phyloP scores from a whole-genome alignment of 768 basidiomycete species.

The Mycena crocata region DNA sequence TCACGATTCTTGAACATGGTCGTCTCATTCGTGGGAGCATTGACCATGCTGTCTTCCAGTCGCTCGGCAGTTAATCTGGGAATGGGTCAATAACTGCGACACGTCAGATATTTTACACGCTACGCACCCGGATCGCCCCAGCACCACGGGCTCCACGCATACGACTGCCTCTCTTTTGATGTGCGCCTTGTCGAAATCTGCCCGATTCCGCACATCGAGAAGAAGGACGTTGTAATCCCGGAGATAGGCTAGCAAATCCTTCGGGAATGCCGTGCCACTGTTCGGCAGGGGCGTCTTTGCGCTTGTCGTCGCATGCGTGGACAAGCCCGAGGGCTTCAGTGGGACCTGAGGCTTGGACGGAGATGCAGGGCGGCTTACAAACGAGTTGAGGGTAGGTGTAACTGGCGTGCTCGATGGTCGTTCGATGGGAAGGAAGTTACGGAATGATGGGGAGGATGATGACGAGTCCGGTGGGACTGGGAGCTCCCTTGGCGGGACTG shows the following conservation, averaged over 20 bases:
- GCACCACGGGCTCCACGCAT: conserved; percentile 87
- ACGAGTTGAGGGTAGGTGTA: conserved; percentile 65
- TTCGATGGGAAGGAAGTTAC: conserved; percentile 57
- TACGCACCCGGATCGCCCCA: conserved; percentile 75
- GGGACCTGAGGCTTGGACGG: conserved; percentile 54
- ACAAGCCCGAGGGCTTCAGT: conserved; percentile 48
- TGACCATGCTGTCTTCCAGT: conserved; percentile 80
- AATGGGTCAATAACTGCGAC: conserved; percentile 5
- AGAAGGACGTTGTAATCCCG: conserved; percentile 72
- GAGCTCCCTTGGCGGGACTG: conserved; percentile 5
- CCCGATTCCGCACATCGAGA: conserved; percentile 85
- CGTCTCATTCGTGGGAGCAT: conserved; percentile 77
- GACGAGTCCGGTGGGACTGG: conserved; percentile 38
- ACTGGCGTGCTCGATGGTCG: conserved; percentile 80
- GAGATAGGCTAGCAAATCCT: conserved; percentile 69
- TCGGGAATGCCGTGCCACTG: conserved; percentile 69
- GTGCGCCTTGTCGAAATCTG: conserved; percentile 80
- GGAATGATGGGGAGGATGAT: conserved; percentile 45
- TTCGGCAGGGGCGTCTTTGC: conserved; percentile 64
- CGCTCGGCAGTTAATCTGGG: conserved; percentile 71
- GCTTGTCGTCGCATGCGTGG: conserved; percentile 44
- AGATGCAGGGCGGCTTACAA: conserved; percentile 74
- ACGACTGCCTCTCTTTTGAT: conserved; percentile 77
- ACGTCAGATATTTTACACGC: not conserved
- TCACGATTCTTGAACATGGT: conserved; percentile 86